phyloP scores from a whole-genome alignment of 139 green algal species.

The Gonium pectorale region DNA sequence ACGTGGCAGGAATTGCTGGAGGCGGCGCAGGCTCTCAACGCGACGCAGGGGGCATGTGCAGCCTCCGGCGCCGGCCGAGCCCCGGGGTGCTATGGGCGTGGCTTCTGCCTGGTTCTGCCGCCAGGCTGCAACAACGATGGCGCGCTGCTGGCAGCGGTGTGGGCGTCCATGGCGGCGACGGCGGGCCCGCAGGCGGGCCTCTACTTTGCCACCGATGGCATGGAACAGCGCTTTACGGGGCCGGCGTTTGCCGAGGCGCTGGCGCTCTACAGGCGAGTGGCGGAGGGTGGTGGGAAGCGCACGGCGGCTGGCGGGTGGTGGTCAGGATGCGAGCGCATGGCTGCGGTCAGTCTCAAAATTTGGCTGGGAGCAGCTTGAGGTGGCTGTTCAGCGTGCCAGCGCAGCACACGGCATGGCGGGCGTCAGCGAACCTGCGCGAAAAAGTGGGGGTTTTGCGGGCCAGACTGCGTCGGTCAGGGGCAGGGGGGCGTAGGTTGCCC shows the following conservation, averaged over 20 bases:
- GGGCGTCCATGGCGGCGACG: slow-evolving; percentile 3
- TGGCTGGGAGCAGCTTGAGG: no score
- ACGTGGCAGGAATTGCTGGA: slow-evolving; percentile 3
- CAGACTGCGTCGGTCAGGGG: no score
- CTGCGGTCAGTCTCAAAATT: no score
- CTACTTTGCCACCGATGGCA: background rate
- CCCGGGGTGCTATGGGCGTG: slow-evolving; percentile 9
- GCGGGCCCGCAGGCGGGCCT: background rate
- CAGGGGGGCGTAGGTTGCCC: no score
- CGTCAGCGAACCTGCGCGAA: no score
- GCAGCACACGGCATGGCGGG: no score
- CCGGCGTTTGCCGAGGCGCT: slow-evolving; percentile 1
- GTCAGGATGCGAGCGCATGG: no score
- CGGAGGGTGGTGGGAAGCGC: background rate
- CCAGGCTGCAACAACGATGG: slow-evolving; percentile 17
- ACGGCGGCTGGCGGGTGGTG: background rate
- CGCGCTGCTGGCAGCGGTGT: slow-evolving; percentile 16
- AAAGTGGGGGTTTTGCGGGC: no score
- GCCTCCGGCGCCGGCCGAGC: background rate
- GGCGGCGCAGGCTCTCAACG: background rate
- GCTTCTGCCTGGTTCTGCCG: slow-evolving; percentile 26
- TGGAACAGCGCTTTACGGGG: background rate
- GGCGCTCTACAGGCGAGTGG: background rate
- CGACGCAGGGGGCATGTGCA: background rate
- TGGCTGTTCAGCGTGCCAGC: no score